These are phyloP conservation scores for Betula pendula DNA, from an alignment of 306 rosid genomes.

Conservation along the genomic window DNA sequence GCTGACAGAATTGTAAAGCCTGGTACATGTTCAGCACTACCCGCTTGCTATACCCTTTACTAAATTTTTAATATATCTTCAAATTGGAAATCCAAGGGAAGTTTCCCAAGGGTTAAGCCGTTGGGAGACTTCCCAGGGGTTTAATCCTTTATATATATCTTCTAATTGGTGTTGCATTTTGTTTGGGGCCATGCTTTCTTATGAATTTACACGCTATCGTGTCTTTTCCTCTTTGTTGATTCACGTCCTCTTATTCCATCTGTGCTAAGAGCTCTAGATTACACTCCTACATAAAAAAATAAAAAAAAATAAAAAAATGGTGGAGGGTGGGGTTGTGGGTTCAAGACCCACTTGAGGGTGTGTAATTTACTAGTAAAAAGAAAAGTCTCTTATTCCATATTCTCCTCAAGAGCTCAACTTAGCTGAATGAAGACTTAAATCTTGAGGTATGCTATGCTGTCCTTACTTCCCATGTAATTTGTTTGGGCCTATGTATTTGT, in stretches of 20 bases:
- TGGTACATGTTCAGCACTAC: not conserved
- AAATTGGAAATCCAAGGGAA: too few relatives aligned
- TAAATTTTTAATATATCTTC: not conserved
- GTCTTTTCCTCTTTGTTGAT: not conserved
- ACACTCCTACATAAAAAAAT: not conserved
- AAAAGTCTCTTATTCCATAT: not conserved
- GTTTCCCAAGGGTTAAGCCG: too few relatives aligned
- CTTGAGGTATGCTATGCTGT: not conserved
- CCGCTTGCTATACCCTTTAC: not conserved
- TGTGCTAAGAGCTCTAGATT: not conserved
- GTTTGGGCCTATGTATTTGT: not conserved
- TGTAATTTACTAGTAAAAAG: not conserved
- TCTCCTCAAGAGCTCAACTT: not conserved
- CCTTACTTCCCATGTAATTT: not conserved
- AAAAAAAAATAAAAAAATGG: too few relatives aligned
- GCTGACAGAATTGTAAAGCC: slow-evolving; percentile 13
- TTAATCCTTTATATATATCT: too few relatives aligned
- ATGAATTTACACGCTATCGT: not conserved
- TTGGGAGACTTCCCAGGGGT: too few relatives aligned
- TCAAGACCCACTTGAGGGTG: not conserved
- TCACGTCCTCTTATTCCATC: not conserved
- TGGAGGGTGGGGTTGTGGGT: not conserved
- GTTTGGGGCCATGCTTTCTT: not conserved
- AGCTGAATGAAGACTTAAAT: not conserved
- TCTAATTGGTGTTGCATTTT: too few relatives aligned